Evolutionary conservation across 345 rosid species (phyloP).

Genomic region (Gynandropsis gynandra): DNA sequence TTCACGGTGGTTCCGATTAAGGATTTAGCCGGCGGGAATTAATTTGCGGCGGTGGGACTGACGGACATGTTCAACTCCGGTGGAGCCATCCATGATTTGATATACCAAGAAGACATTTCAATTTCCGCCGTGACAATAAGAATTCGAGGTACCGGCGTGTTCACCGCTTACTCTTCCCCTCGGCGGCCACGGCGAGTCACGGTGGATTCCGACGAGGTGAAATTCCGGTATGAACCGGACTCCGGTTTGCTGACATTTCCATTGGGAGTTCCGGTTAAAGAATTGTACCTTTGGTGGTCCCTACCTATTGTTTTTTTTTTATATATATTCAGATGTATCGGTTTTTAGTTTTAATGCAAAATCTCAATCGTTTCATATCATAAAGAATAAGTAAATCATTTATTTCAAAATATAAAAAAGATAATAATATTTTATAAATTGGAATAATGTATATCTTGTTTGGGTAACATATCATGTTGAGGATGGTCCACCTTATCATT

Average conservation of each 20-base stretch:
- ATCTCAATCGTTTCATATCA: too few relatives aligned
- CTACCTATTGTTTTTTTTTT: too few relatives aligned
- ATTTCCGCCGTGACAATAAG: slow-evolving; percentile 24
- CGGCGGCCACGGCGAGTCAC: slow-evolving; percentile 43
- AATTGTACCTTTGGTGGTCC: slow-evolving; percentile 53
- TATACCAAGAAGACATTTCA: slow-evolving; percentile 15
- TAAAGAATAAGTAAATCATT: too few relatives aligned
- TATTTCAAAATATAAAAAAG: background rate
- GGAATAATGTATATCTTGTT: too few relatives aligned
- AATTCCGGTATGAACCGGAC: slow-evolving; percentile 34
- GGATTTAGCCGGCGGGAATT: slow-evolving; percentile 29
- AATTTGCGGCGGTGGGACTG: slow-evolving; percentile 45
- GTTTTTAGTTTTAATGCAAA: too few relatives aligned
- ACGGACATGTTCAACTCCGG: slow-evolving; percentile 51
- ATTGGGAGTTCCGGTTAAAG: slow-evolving; percentile 38
- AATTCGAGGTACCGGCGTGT: slow-evolving; percentile 44
- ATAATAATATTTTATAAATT: too few relatives aligned
- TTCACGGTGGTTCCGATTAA: slow-evolving; percentile 54
- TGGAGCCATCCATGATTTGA: slow-evolving; percentile 50
- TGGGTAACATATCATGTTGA: too few relatives aligned
- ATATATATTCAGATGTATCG: too few relatives aligned
- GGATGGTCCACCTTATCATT: too few relatives aligned
- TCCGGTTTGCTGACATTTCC: slow-evolving; percentile 41
- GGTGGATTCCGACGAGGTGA: slow-evolving; percentile 40
- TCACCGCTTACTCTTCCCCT: slow-evolving; percentile 43